Conservation (phyloP, 176 grass and related monocot species). For the Tillandsia fasciculata region DNA sequence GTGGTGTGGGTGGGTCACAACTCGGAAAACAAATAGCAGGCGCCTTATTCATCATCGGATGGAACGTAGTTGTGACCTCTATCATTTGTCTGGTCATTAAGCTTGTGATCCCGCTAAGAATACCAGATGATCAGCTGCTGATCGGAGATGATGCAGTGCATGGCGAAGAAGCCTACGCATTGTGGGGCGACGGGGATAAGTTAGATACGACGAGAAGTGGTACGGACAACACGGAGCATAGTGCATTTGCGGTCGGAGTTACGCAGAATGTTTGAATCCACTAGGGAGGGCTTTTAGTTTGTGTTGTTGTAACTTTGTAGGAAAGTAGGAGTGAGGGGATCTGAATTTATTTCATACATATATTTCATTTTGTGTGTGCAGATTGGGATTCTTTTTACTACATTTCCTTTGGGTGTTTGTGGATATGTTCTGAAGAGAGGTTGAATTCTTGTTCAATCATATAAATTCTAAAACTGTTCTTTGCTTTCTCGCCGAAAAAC, state of each 20-base stretch:
- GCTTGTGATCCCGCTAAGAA: constrained; percentile 27
- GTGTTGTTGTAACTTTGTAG: no score
- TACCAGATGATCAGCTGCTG: constrained; percentile 32
- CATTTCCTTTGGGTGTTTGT: no score
- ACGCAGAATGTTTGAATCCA: constrained; percentile 32
- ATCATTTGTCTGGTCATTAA: constrained; percentile 31
- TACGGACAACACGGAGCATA: constrained; percentile 9
- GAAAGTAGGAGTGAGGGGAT: no score
- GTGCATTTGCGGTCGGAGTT: constrained; percentile 22
- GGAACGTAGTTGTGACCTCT: constrained; percentile 36
- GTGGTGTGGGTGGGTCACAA: constrained; percentile 27
- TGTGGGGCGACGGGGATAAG: constrained; percentile 25
- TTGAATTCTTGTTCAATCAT: no score
- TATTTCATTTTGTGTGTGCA: no score
- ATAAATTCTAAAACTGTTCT: no score
- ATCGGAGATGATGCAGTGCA: constrained; percentile 38
- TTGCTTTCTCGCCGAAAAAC: no score
- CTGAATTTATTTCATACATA: no score
- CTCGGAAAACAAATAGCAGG: constrained; percentile 33
- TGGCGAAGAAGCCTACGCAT: constrained; percentile 36
- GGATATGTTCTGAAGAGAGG: no score
- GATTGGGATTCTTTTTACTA: no score
- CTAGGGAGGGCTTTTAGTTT: no score
- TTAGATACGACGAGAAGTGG: constrained; percentile 17
- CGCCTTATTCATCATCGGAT: constrained; percentile 28